phyloP scores from a whole-genome alignment of 495 filamentous ascomycete genomes.

The Annulohypoxylon stygium region DNA sequence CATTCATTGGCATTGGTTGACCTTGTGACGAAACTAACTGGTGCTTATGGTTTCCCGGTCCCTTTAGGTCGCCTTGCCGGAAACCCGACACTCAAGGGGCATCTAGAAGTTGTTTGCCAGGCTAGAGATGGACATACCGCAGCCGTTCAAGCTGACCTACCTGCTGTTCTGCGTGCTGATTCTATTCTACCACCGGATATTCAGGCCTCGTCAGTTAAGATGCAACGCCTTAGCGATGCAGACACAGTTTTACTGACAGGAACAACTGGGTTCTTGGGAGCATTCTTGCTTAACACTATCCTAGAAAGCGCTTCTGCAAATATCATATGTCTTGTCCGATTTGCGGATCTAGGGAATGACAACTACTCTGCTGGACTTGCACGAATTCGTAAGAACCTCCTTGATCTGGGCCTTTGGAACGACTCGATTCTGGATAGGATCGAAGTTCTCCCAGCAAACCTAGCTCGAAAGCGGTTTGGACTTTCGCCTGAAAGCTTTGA shows the following conservation, averaged over 20 bases:
- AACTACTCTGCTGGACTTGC: slow-evolving; percentile 68
- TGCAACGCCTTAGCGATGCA: slow-evolving; percentile 67
- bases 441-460: slow-evolving; percentile 73
- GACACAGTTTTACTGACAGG: slow-evolving; percentile 64
- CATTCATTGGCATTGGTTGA: slow-evolving; percentile 77
- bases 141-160: slow-evolving; percentile 74
- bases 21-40: slow-evolving; percentile 68
- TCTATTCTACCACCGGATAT: slow-evolving; percentile 71
- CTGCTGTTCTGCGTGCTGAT: slow-evolving; percentile 70
- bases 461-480: slow-evolving; percentile 70
- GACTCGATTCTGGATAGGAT: slow-evolving; percentile 78
- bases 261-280: slow-evolving; percentile 58
- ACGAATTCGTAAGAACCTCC: slow-evolving; percentile 70
- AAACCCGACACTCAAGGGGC: slow-evolving; percentile 70
- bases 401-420: slow-evolving; percentile 74
- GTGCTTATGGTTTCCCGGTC: slow-evolving; percentile 71
- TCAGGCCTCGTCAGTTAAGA: slow-evolving; percentile 58
- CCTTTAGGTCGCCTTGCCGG: slow-evolving; percentile 73
- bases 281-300: slow-evolving; percentile 56
- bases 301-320: slow-evolving; percentile 67
- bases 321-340: slow-evolving; percentile 76
- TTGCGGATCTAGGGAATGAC: slow-evolving; percentile 67
- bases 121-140: slow-evolving; percentile 74
- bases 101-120: slow-evolving; percentile 69
- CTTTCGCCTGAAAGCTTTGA: slow-evolving; percentile 68